phyloP scores from a whole-genome alignment of 345 rosid genomes.

The Reutealis trisperma region DNA sequence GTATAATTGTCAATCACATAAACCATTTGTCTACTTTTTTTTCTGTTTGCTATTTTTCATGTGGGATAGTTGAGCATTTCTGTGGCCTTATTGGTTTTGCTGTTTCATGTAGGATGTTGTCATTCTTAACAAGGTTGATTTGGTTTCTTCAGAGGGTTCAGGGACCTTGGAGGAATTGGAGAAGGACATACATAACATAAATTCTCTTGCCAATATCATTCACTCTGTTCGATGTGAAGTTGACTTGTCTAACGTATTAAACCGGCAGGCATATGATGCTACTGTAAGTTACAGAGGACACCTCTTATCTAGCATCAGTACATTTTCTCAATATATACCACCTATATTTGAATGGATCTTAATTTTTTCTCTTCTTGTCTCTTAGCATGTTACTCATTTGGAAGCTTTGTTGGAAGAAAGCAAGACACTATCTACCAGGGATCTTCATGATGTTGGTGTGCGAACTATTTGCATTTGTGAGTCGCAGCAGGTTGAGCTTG shows the following conservation, averaged over 20 bases:
- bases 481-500: conserved; percentile 55
- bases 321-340: conserved; percentile 1
- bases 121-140: conserved; percentile 91
- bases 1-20: not conserved
- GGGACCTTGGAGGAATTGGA: conserved; percentile 63
- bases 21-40: not conserved
- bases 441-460: conserved; percentile 77
- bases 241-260: conserved; percentile 68
- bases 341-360: conserved; percentile 23
- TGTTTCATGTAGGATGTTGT: conserved; percentile 69
- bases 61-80: not conserved
- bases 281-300: conserved; percentile 50
- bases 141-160: conserved; percentile 58
- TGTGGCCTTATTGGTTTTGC: conserved; percentile 20
- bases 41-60: not conserved
- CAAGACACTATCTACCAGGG: conserved; percentile 52
- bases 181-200: conserved; percentile 72
- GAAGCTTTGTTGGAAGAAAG: conserved; percentile 68
- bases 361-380: not conserved
- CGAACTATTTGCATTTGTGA: conserved; percentile 75
- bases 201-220: conserved; percentile 74
- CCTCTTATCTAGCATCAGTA: conserved; percentile 4
- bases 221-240: conserved; percentile 75
- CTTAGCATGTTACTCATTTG: conserved; percentile 63
- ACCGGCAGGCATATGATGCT: conserved; percentile 81